phyloP scores from a whole-genome alignment of 2,329 filamentous ascomycete genomes.

The Fusarium torreyae region DNA sequence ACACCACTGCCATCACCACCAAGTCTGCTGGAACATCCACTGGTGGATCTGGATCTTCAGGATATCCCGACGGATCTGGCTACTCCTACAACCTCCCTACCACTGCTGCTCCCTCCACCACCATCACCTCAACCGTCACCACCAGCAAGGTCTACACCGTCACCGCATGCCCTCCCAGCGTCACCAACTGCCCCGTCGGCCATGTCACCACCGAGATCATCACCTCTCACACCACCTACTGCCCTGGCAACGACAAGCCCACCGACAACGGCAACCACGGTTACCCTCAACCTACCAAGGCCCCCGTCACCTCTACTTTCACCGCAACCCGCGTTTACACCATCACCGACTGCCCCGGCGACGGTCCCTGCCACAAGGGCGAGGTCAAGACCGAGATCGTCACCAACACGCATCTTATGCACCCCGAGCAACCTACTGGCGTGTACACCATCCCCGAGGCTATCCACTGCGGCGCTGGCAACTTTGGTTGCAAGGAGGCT shows the following conservation, averaged over 20 bases:
- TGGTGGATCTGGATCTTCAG: background rate
- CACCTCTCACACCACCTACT: constrained; percentile 56
- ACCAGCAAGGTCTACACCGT: constrained; percentile 52
- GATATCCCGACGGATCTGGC: constrained; percentile 5
- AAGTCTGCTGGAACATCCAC: constrained; percentile 4
- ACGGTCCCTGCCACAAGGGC: constrained; percentile 52
- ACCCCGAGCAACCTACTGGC: constrained; percentile 49
- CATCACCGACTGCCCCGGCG: constrained; percentile 70
- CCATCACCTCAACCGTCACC: constrained; percentile 51
- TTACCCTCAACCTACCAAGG: constrained; percentile 27
- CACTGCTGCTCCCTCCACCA: constrained; percentile 24
- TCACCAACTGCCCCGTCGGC: constrained; percentile 50
- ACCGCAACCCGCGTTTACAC: constrained; percentile 70
- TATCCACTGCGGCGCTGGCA: constrained; percentile 48
- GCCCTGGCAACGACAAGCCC: constrained; percentile 48
- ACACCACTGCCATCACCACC: constrained; percentile 33
- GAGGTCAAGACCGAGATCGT: constrained; percentile 46
- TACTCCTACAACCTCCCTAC: constrained; percentile 23
- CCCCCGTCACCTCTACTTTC: constrained; percentile 57
- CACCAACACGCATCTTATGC: constrained; percentile 41
- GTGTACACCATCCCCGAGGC: constrained; percentile 52
- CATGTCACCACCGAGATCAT: constrained; percentile 50
- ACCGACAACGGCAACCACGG: constrained; percentile 4
- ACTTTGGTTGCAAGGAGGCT: constrained; percentile 49
- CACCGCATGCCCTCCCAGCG: constrained; percentile 51